Percentiles rank a stretch among this genome's conserved stretches.
Evolutionary conservation across 2,329 filamentous ascomycete species (phyloP).

Genomic region (Orbilia blumenaviensis): DNA sequence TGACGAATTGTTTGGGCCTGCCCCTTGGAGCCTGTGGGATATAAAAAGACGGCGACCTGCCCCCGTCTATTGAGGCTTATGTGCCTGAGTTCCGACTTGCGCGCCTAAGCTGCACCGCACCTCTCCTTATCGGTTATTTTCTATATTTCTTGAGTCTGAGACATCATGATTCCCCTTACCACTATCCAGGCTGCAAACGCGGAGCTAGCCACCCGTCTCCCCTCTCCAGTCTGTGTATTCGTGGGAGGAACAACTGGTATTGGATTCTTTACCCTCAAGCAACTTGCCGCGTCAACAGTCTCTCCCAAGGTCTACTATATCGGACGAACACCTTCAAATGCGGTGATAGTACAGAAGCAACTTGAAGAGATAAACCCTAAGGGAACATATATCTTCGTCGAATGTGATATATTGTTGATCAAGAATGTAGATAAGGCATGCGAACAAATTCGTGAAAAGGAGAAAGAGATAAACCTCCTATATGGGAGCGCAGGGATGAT

Average conservation of each 20-base stretch:
- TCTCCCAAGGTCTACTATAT: conserved; percentile 64
- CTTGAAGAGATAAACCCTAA: conserved; percentile 63
- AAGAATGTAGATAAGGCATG: conserved; percentile 65
- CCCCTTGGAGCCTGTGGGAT: too few species aligned
- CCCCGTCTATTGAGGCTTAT: not conserved
- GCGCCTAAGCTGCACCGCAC: not conserved
- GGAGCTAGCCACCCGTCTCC: conserved; percentile 61
- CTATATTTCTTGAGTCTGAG: not conserved
- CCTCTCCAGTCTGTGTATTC: conserved; percentile 63
- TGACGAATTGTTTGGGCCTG: not conserved
- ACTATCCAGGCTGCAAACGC: conserved; percentile 60
- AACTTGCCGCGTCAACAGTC: conserved; percentile 60
- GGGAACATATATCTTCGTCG: conserved; percentile 64
- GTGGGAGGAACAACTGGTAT: conserved; percentile 67
- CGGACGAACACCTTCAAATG: conserved; percentile 61
- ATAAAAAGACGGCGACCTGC: conserved; percentile 7
- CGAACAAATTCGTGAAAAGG: conserved; percentile 65
- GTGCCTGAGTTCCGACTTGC: conserved; percentile 2
- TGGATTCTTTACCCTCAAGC: conserved; percentile 64
- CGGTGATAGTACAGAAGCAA: conserved; percentile 62
- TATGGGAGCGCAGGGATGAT: conserved; percentile 67
- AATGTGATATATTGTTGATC: conserved; percentile 64
- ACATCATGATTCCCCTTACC: conserved; percentile 60
- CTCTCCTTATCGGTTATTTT: not conserved
- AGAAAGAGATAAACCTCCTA: conserved; percentile 67